Evolutionary conservation across 2,329 filamentous ascomycete species (phyloP), one percentile per base, ranked within the genome.

Genomic region (Trichoderma lentiforme): DNA sequence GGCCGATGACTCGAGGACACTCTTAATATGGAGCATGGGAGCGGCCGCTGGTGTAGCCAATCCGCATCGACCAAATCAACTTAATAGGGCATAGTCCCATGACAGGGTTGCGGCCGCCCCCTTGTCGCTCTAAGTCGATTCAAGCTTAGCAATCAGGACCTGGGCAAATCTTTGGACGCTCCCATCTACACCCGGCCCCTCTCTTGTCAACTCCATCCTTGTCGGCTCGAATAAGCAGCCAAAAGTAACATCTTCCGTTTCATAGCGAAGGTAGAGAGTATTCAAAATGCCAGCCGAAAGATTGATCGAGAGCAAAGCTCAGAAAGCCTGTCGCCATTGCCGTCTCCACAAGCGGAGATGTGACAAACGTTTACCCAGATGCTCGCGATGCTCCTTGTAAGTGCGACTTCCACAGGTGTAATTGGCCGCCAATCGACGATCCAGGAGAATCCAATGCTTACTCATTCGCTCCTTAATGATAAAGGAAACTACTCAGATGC

Each of bases 371-470:
- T 7, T 67, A 28, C 70, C 70, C 3, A 39, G 11, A 14, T 71
- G 70, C 15, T 68, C 70, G n/a, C 34, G 51, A 58, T 71, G 70
- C 24, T 56, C 26, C 26, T 36, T 28, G 70, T 71, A 68, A 56
- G 70, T 61, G 26, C 34, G 18, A 32, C 15, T 2, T 8, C 30
- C 24, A 2, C n/a, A 53, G 28, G 6, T 14, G 6, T 9, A 51
- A 51, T 11, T 4, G 43, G 43, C 9, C 43, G 43, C n/a, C 43
- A 21, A 36, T 32, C 32, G 4, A n/a, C n/a, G 0, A 7, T 14
- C 18, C 14, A 21, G 43, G 39, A 28, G 28, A 32, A 30, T 6
- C 4, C 6, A 30, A 62, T 28, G 51, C 64, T 67, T 18, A 67
- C 6, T 18, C 28, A n/a, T 39, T 9, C 26, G 28, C 7, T 26